Conservation (phyloP, 1,284 basidiomycete genomes). For the Apiotrichum veenhuisii region DNA sequence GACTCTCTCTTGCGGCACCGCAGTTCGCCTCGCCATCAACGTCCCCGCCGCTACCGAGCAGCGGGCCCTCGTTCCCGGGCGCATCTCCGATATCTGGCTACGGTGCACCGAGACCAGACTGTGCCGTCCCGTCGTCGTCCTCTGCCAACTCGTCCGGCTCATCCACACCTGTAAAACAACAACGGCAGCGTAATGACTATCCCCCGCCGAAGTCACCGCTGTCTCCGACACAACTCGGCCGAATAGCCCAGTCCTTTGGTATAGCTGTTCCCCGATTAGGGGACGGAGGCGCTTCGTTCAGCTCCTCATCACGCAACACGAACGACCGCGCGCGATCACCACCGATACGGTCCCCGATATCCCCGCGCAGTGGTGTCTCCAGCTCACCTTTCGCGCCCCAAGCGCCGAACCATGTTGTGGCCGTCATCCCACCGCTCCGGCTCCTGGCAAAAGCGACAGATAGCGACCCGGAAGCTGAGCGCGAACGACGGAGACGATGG, state of each 20-base stretch:
- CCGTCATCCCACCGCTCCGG: conserved; percentile 39
- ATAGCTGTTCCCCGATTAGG: conserved; percentile 32
- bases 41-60: neutral
- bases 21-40: neutral
- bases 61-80: neutral
- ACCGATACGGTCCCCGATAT: neutral
- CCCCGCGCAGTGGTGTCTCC: neutral
- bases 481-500: conserved; percentile 31
- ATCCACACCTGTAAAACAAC: neutral
- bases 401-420: conserved; percentile 29
- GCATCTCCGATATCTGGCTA: conserved; percentile 2
- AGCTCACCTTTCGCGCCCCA: neutral
- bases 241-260: conserved; percentile 46
- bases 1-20: neutral
- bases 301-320: conserved; percentile 2
- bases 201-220: conserved; percentile 37
- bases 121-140: neutral
- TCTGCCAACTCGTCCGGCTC: neutral
- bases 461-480: conserved; percentile 10
- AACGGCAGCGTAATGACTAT: conserved; percentile 16
- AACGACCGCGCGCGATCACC: neutral
- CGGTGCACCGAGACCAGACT: conserved; percentile 4
- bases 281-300: conserved; percentile 6
- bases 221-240: conserved; percentile 36
- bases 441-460: conserved; percentile 22